Evolutionary conservation across 1,284 basidiomycete species (phyloP).

Genomic region (Apiotrichum akiyoshidainum): DNA sequence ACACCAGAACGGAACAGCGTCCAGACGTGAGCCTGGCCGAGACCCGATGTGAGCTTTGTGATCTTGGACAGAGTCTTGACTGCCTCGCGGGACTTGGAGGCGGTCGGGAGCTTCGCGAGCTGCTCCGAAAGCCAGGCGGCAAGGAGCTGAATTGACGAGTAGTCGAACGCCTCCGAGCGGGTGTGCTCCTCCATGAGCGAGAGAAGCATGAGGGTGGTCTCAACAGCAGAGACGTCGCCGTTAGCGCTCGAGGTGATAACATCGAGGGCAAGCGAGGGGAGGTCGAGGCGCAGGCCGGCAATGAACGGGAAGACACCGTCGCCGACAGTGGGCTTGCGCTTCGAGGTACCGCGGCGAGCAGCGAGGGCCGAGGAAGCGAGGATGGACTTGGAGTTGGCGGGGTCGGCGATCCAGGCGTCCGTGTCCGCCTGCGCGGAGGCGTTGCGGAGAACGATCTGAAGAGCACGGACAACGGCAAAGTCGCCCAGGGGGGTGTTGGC

Average conservation of each 20-base stretch:
- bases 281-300: constrained; percentile 20
- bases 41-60: constrained; percentile 46
- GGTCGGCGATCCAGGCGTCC: constrained; percentile 28
- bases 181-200: constrained; percentile 41
- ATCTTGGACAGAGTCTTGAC: constrained; percentile 33
- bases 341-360: constrained; percentile 21
- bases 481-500: constrained; percentile 24
- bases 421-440: constrained; percentile 15
- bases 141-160: constrained; percentile 52
- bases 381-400: constrained; percentile 30
- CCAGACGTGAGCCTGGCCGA: constrained; percentile 52
- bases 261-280: constrained; percentile 10
- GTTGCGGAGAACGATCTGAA: constrained; percentile 36
- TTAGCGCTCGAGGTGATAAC: background rate
- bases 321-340: constrained; percentile 30
- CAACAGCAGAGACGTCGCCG: constrained; percentile 4
- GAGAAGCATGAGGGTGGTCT: constrained; percentile 10
- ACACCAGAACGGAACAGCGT: constrained; percentile 41
- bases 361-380: constrained; percentile 31
- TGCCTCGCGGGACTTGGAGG: constrained; percentile 15
- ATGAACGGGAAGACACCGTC: constrained; percentile 37
- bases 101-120: constrained; percentile 17
- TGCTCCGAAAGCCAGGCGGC: constrained; percentile 44
- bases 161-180: constrained; percentile 44
- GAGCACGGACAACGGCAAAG: constrained; percentile 21